These are phyloP conservation scores for Camellia granthamiana DNA, from an alignment of 148 eudicot genomes.

Conservation along the genomic window DNA sequence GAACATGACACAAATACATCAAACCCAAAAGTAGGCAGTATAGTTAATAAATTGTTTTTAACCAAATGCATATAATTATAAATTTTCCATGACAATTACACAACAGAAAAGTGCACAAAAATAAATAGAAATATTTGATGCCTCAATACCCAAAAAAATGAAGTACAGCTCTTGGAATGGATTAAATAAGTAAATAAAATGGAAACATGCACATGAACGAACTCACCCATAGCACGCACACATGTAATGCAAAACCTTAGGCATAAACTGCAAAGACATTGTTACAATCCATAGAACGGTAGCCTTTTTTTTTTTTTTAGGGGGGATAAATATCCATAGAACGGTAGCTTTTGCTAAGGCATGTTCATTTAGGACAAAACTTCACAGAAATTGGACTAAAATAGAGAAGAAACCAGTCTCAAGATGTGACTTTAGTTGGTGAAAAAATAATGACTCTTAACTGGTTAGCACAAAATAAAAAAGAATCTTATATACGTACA, in stretches of 20 bases:
- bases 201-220: neutral
- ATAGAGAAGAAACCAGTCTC: slow-evolving; percentile 1
- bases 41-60: neutral
- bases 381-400: neutral
- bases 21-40: neutral
- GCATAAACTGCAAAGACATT: too few relatives aligned
- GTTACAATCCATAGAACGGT: neutral
- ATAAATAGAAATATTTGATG: neutral
- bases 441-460: neutral
- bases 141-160: neutral
- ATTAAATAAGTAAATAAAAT: slow-evolving; percentile 2
- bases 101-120: neutral
- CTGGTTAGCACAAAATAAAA: neutral
- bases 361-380: neutral
- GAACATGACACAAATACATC: neutral
- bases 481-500: neutral
- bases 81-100: neutral
- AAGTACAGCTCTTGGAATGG: neutral
- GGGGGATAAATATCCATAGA: neutral
- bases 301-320: neutral
- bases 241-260: neutral
- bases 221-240: neutral
- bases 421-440: neutral
- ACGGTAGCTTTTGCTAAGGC: neutral
- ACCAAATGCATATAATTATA: neutral